Percentiles rank a stretch among this genome's conserved stretches.
phyloP scores from a whole-genome alignment of 2,329 filamentous ascomycete genomes.

The Ophiostoma tasmaniense region DNA sequence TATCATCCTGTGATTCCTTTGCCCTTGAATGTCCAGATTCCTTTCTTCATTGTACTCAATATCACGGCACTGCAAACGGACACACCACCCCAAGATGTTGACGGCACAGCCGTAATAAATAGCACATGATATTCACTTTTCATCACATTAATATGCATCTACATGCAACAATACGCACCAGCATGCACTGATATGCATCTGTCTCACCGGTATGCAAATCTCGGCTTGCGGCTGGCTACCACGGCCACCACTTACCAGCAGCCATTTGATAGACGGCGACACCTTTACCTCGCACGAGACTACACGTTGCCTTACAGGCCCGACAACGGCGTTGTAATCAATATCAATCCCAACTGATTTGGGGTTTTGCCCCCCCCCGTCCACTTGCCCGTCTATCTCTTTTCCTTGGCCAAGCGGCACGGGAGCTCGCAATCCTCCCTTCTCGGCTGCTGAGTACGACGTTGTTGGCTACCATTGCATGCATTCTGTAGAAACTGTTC shows the following conservation, averaged over 20 bases:
- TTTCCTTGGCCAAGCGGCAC: not conserved
- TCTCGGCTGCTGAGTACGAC: not conserved
- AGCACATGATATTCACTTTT: not conserved
- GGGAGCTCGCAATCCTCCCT: not conserved
- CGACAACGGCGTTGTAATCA: not conserved
- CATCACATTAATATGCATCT: not conserved
- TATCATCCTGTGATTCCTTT: too few relatives aligned
- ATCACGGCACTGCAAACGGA: not conserved
- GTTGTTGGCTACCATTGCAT: not conserved
- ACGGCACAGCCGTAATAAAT: not conserved
- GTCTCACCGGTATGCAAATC: not conserved
- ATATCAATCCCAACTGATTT: too few relatives aligned
- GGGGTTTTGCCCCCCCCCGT: too few relatives aligned
- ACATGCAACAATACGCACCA: not conserved
- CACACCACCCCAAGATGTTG: not conserved
- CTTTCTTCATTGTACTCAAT: too few relatives aligned
- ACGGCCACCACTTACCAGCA: not conserved
- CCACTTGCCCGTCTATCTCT: too few relatives aligned
- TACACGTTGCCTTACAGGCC: conserved; percentile 1
- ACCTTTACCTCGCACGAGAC: not conserved
- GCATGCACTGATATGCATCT: not conserved
- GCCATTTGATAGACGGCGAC: not conserved
- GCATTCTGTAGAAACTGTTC: not conserved
- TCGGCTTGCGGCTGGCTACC: not conserved
- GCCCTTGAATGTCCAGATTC: too few relatives aligned